Conservation (phyloP, 176 grass and related monocot genomes). For the Guadua angustifolia region DNA sequence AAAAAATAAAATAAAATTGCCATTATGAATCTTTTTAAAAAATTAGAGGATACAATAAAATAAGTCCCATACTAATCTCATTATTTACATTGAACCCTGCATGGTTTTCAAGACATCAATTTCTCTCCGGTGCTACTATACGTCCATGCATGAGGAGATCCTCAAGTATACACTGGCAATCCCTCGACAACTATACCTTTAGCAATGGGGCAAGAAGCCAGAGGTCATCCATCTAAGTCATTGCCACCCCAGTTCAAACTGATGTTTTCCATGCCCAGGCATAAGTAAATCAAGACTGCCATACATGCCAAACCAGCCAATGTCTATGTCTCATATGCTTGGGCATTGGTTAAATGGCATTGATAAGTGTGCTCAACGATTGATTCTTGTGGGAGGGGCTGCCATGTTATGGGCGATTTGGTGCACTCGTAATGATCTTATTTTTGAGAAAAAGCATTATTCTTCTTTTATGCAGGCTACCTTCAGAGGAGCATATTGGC, state of each 20-base stretch:
- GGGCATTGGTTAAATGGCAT: too few species aligned
- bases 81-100: background rate
- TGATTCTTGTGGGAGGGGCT: too few species aligned
- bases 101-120: background rate
- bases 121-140: background rate
- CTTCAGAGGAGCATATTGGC: too few species aligned
- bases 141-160: conserved; percentile 1
- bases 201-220: conserved; percentile 80
- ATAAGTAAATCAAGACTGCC: conserved; percentile 86
- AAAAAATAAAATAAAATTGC: background rate
- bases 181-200: conserved; percentile 74
- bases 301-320: conserved; percentile 90
- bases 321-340: too few species aligned
- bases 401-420: too few species aligned
- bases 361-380: too few species aligned
- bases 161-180: conserved; percentile 61
- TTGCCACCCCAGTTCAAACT: conserved; percentile 88
- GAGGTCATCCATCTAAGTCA: conserved; percentile 82
- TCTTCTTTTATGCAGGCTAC: too few species aligned
- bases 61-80: too few species aligned
- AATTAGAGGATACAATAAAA: too few species aligned
- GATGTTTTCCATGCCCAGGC: conserved; percentile 71
- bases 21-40: background rate
- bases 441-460: too few species aligned
- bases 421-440: too few species aligned